A percentile compares a stretch with the other conserved stretches of the same genome.
phyloP scores from a whole-genome alignment of 139 green algal genomes.

The Cymbomonas tetramitiformis region DNA sequence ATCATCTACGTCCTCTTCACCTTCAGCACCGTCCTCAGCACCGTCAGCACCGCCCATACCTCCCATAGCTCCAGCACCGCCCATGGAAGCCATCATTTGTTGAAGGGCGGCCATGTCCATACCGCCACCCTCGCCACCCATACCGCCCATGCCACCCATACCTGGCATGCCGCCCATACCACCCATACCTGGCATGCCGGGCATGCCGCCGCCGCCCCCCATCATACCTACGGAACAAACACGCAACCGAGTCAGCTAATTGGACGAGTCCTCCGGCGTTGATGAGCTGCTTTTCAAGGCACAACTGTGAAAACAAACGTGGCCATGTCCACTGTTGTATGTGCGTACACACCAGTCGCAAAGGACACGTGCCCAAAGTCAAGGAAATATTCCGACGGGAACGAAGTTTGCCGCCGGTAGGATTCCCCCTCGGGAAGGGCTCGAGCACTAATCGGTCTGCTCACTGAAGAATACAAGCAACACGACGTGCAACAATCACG shows the following conservation, averaged over 20 bases:
- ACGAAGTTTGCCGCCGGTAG: too few relatives aligned
- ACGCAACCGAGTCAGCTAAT: neutral
- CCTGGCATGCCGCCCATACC: neutral
- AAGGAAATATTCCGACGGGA: too few relatives aligned
- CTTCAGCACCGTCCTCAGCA: neutral
- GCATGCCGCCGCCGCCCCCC: neutral
- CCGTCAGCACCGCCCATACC: slow-evolving; percentile 1
- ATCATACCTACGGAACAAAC: neutral
- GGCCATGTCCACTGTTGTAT: too few relatives aligned
- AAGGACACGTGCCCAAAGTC: too few relatives aligned
- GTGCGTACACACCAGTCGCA: too few relatives aligned
- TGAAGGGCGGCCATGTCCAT: slow-evolving; percentile 9
- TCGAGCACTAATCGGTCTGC: too few relatives aligned
- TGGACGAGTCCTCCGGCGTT: neutral
- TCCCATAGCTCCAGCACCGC: slow-evolving; percentile 1
- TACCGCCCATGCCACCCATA: slow-evolving; percentile 40
- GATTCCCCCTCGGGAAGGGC: too few relatives aligned
- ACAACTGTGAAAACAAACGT: too few relatives aligned
- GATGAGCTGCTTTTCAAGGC: too few relatives aligned
- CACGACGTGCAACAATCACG: too few relatives aligned
- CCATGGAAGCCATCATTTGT: neutral
- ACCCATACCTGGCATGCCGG: neutral
- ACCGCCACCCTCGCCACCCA: neutral
- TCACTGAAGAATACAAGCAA: too few relatives aligned
- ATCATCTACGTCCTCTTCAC: too few relatives aligned